Conservation (phyloP, 306 rosid species). For the Mimosa bimucronata region DNA sequence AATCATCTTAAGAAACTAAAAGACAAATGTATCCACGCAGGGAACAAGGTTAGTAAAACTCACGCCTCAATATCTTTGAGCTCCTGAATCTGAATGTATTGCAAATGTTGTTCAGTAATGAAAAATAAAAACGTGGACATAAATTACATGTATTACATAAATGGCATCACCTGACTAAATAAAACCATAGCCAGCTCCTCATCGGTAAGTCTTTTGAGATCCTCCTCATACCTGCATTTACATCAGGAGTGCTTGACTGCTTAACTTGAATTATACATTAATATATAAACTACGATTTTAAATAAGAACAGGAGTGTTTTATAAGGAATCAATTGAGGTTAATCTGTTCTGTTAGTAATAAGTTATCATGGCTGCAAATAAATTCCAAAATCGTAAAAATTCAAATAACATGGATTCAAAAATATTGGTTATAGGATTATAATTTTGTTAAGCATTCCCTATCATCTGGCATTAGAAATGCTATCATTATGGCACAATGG, state of each 20-base stretch:
- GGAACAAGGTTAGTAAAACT: conserved; percentile 40
- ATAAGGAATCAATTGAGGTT: too few species aligned
- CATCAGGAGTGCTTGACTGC: too few species aligned
- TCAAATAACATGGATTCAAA: too few species aligned
- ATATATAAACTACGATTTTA: too few species aligned
- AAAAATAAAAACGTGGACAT: conserved; percentile 22
- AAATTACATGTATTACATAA: conserved; percentile 8
- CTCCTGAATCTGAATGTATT: conserved; percentile 91
- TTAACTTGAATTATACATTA: too few species aligned
- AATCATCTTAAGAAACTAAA: conserved; percentile 5
- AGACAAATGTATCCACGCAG: conserved; percentile 24
- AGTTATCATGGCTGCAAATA: too few species aligned
- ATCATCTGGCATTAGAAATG: neutral
- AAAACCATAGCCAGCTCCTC: conserved; percentile 93
- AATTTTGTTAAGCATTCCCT: neutral
- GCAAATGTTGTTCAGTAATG: conserved; percentile 25
- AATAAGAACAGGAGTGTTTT: too few species aligned
- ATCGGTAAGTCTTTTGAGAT: neutral
- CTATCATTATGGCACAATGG: neutral
- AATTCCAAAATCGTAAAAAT: too few species aligned
- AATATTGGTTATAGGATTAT: too few species aligned
- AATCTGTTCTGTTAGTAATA: too few species aligned
- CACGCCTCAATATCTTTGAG: conserved; percentile 95
- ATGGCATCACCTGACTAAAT: conserved; percentile 75
- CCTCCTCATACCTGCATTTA: too few species aligned